A percentile compares a stretch with the other conserved stretches of the same genome.
phyloP scores from a whole-genome alignment of 2,329 filamentous ascomycete genomes.

The Paracoccidioides brasiliensis region DNA sequence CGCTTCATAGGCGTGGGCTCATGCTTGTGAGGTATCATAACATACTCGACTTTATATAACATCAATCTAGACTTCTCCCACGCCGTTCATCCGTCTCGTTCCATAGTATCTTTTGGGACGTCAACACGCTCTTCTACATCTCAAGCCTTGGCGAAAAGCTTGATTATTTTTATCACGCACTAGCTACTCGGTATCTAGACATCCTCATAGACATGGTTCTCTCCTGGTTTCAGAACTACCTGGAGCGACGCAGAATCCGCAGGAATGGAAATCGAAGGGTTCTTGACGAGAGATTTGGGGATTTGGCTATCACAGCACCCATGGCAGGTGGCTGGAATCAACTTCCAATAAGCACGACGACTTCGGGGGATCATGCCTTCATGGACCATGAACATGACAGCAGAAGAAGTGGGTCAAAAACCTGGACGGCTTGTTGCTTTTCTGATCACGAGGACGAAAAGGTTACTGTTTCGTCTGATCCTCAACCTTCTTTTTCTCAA shows the following conservation, averaged over 20 bases:
- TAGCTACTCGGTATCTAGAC: background rate
- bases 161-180: background rate
- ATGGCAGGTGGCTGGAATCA: constrained; percentile 13
- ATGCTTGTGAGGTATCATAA: background rate
- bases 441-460: background rate
- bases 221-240: constrained; percentile 7
- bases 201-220: background rate
- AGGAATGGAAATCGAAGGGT: constrained; percentile 7
- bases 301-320: constrained; percentile 10
- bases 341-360: constrained; percentile 1
- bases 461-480: background rate
- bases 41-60: background rate
- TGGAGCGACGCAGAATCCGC: constrained; percentile 9
- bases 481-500: background rate
- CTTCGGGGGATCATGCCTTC: background rate
- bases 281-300: constrained; percentile 12
- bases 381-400: background rate
- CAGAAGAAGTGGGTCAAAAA: background rate
- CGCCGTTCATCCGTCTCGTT: background rate
- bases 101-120: background rate
- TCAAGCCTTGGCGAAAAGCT: background rate
- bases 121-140: background rate
- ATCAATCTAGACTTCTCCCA: background rate
- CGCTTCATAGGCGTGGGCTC: background rate
- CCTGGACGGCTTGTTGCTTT: background rate